Percentiles rank a stretch among this genome's conserved stretches.
phyloP scores from a whole-genome alignment of 2,329 filamentous ascomycete species.

The Triangularia verruculosa region DNA sequence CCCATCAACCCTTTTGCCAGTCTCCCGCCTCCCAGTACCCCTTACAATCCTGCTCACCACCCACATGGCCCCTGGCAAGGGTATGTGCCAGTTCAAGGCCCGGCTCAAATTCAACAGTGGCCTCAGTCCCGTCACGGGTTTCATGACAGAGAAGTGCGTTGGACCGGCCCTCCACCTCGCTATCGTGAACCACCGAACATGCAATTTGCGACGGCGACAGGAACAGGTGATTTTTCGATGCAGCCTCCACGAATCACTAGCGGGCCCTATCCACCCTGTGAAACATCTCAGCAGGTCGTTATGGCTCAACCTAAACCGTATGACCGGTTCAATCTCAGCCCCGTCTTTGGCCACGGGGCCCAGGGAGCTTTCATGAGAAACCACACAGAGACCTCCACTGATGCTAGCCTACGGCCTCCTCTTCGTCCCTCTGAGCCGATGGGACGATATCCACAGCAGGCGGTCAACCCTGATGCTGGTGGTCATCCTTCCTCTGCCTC shows the following conservation, averaged over 20 bases:
- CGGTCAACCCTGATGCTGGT: background rate
- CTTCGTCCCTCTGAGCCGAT: background rate
- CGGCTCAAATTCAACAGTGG: background rate
- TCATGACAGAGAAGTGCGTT: background rate
- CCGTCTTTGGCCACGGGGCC: background rate
- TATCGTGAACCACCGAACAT: background rate
- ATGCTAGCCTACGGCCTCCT: background rate
- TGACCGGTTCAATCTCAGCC: background rate
- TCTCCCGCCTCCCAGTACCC: background rate
- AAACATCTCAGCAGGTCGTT: background rate
- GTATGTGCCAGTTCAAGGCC: background rate
- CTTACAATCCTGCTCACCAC: background rate
- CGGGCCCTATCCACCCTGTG: background rate
- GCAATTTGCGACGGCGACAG: background rate
- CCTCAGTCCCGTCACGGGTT: background rate
- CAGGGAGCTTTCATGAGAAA: background rate
- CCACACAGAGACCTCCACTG: background rate
- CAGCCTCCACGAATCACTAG: background rate
- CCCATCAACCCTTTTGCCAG: background rate
- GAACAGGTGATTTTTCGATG: background rate
- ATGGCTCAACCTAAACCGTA: background rate
- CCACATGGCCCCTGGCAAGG: background rate
- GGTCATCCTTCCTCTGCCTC: background rate
- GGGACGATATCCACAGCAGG: background rate
- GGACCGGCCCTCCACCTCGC: background rate